Percentiles rank a stretch among this genome's conserved stretches.
Evolutionary conservation across 2,329 filamentous ascomycete species (phyloP).

Genomic region (Teratosphaeria pseudoeucalypti): DNA sequence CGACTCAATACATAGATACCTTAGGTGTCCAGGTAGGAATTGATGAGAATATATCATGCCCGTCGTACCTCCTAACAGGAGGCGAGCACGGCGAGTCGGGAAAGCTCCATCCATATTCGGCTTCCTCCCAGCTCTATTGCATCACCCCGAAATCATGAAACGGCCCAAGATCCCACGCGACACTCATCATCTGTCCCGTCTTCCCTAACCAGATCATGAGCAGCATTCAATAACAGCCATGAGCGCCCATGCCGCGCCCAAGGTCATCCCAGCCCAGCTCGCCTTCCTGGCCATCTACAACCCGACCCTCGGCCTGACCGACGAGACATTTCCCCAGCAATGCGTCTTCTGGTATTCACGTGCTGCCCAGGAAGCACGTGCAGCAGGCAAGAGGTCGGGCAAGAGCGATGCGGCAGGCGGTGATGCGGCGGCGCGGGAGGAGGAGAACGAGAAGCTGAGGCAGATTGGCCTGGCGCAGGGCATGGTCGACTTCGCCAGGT

Average conservation of each 20-base stretch:
- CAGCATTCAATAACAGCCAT: background rate
- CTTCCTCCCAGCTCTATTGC: background rate
- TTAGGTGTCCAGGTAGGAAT: too few species aligned
- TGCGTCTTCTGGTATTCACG: constrained; percentile 83
- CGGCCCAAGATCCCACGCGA: background rate
- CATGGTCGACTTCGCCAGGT: constrained; percentile 83
- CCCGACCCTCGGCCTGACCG: constrained; percentile 62
- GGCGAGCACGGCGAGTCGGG: too few species aligned
- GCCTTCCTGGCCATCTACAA: constrained; percentile 94
- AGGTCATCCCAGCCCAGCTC: constrained; percentile 60
- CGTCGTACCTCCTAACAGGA: too few species aligned
- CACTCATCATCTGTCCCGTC: background rate
- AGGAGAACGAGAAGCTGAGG: constrained; percentile 75
- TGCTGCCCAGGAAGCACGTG: constrained; percentile 19
- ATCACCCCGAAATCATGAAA: background rate
- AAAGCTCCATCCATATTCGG: too few species aligned
- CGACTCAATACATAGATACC: too few species aligned
- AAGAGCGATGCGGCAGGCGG: constrained; percentile 20
- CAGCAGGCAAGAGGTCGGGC: constrained; percentile 12
- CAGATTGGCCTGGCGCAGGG: constrained; percentile 95
- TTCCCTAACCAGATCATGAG: background rate
- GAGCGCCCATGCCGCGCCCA: background rate
- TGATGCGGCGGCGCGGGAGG: constrained; percentile 39
- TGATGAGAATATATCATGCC: too few species aligned
- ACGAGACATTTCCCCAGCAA: constrained; percentile 67